phyloP scores from a whole-genome alignment of 2,329 filamentous ascomycete species.

The Verticillium tricorpus region DNA sequence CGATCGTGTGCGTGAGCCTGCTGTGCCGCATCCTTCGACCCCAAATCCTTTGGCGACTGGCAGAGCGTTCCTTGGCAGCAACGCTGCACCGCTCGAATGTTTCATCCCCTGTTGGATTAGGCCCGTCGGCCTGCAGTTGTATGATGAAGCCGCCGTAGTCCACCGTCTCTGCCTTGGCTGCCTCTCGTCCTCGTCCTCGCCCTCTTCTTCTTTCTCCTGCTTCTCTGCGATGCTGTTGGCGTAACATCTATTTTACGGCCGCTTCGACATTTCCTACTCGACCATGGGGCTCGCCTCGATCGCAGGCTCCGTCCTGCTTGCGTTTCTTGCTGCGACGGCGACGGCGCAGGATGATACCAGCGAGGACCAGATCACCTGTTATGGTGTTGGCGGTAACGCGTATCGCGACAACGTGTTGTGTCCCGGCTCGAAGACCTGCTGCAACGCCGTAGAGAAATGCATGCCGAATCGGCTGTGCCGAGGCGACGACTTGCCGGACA shows the following conservation, averaged over 20 bases:
- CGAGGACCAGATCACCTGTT: slow-evolving; percentile 1
- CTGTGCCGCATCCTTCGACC: too few species aligned
- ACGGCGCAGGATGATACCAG: background rate
- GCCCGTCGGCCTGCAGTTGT: too few species aligned
- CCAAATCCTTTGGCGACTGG: too few species aligned
- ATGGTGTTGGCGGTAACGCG: background rate
- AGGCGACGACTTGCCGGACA: background rate
- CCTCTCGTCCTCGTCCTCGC: background rate
- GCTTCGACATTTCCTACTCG: too few species aligned
- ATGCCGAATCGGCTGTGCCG: background rate
- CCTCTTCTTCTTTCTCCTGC: background rate
- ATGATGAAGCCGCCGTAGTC: too few species aligned
- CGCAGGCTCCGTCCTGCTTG: background rate
- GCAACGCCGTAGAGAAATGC: background rate
- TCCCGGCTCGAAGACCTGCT: background rate
- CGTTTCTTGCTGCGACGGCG: background rate
- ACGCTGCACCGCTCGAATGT: too few species aligned
- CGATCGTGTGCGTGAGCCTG: too few species aligned
- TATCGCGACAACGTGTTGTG: background rate
- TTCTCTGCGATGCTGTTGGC: background rate
- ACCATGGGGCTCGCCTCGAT: background rate
- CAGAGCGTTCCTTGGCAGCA: too few species aligned
- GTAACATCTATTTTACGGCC: background rate
- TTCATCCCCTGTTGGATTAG: too few species aligned
- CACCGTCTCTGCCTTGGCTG: too few species aligned